Evolutionary conservation across 495 filamentous ascomycete genomes (phyloP), one percentile per base, ranked within the genome.

Genomic region (Entonaema liquescens): DNA sequence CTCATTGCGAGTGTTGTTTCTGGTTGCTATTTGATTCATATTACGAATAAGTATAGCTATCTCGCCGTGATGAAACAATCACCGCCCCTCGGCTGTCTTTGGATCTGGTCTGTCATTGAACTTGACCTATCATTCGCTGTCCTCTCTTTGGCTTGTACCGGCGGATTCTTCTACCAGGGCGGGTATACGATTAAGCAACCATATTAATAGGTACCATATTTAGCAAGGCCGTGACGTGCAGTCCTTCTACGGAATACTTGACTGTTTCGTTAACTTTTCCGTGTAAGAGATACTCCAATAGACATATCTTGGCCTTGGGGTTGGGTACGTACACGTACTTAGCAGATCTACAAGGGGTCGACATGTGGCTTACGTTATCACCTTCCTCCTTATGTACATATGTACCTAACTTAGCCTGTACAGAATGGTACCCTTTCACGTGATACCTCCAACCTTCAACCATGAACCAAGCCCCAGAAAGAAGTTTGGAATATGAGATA

Each of bases 91-190:
- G 96, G 93, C 1, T 93, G 92, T 15, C 77, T 98, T 19, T 97
- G 95, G 95, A 88, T 99, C 13, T 99, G 95, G 95, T 90, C 90
- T 17, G 89, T 97, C 35, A 82, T 97, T 53, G 95, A 99, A 80
- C 87, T 98, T 81, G 81, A 90, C n/a, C 82, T 96, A 59, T 78
- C 84, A 2, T 89, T 85, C 56, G 91, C 92, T 1, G 75, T 89
- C 7, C 76, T 85, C 31, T 92, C 89, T 72, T 76, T 91, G 47
- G 79, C 86, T 8, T 79, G 83, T 9, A 82, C 93, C 42, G 86
- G 83, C 2, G 79, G 78, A 1, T 98, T 90, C 83, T 83, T 91
- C 3, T 91, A 88, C 86, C 89, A 83, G 79, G 88, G 87, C 67
- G 92, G 91, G 2, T 97, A 94, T 81, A 83, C 82, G 36, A 54